Evolutionary conservation across 805 yeast genomes (phyloP).

Genomic region (Zygosaccharomyces gambellarensis): DNA sequence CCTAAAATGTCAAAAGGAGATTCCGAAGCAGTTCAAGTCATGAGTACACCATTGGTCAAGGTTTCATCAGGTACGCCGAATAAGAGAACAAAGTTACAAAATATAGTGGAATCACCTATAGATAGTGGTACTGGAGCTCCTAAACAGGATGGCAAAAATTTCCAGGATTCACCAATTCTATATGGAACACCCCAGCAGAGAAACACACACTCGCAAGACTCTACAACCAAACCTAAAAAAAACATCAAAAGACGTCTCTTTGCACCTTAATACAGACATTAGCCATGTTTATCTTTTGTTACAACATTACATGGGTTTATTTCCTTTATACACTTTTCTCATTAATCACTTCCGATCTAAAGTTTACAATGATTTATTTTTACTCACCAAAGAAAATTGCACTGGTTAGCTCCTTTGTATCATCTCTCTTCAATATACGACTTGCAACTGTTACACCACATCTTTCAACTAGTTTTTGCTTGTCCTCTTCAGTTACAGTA

Average conservation of each 20-base stretch:
- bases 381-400: constrained; percentile 73
- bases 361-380: not conserved
- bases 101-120: constrained; percentile 29
- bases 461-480: constrained; percentile 46
- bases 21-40: constrained; percentile 22
- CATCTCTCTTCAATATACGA: constrained; percentile 43
- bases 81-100: constrained; percentile 13
- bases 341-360: not conserved
- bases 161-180: not conserved
- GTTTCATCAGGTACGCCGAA: constrained; percentile 17
- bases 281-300: not conserved
- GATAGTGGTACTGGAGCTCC: not conserved
- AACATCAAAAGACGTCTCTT: constrained; percentile 36
- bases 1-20: not conserved
- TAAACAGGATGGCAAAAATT: not conserved
- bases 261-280: constrained; percentile 26
- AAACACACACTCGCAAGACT: not conserved
- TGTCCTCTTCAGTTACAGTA: constrained; percentile 35
- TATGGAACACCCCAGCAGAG: not conserved
- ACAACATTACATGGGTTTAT: constrained; percentile 8
- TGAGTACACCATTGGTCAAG: constrained; percentile 29
- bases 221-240: constrained; percentile 10
- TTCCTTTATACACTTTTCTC: constrained; percentile 2
- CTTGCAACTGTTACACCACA: constrained; percentile 58
- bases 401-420: constrained; percentile 47